These are phyloP conservation scores for Camellia granthamiana DNA, from an alignment of 148 eudicot genomes.

Conservation along the genomic window DNA sequence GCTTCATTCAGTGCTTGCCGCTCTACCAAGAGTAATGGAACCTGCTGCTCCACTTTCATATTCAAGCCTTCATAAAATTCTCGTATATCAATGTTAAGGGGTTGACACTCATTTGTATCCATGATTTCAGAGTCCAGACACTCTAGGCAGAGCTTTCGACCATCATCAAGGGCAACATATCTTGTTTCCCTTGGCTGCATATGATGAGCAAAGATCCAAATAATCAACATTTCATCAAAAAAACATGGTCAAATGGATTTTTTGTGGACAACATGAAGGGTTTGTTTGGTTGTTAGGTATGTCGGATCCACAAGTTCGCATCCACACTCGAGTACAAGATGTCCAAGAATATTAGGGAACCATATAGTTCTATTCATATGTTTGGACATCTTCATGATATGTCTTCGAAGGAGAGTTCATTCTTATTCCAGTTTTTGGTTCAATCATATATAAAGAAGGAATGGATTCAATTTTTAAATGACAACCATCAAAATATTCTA, in stretches of 20 bases:
- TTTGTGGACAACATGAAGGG: not conserved
- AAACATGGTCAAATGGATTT: not conserved
- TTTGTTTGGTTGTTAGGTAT: not conserved
- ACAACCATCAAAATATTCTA: not conserved
- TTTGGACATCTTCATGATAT: not conserved
- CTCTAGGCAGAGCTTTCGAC: conserved; percentile 70
- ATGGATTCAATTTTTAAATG: too few species aligned
- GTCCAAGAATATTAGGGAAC: not conserved
- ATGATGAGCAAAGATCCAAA: not conserved
- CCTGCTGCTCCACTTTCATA: conserved; percentile 67
- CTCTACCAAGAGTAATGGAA: conserved; percentile 72
- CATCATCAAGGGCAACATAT: conserved; percentile 64
- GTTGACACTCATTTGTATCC: conserved; percentile 66
- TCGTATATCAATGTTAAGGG: conserved; percentile 60
- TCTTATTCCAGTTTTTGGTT: not conserved
- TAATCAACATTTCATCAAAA: not conserved
- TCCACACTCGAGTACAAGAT: not conserved
- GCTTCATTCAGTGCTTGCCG: conserved; percentile 80
- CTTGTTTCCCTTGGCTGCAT: conserved; percentile 55
- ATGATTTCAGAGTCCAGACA: conserved; percentile 67
- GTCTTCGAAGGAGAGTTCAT: not conserved
- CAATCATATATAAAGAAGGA: not conserved
- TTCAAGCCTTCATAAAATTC: conserved; percentile 61
- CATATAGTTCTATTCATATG: not conserved
- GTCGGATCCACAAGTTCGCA: not conserved